Evolutionary conservation across 2,329 filamentous ascomycete species (phyloP).

Genomic region (Fusarium bulbicola): DNA sequence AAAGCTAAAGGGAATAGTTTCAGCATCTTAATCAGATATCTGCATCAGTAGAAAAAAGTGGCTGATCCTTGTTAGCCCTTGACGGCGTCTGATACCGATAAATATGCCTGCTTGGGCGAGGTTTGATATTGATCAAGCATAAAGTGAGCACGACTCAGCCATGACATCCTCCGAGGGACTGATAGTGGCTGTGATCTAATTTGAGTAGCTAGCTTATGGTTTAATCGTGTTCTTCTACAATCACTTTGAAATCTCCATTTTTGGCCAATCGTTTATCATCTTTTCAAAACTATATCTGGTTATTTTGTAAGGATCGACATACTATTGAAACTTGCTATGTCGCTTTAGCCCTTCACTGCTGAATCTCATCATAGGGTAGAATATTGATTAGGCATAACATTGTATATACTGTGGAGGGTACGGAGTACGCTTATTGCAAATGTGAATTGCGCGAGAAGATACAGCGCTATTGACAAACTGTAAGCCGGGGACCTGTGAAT

Average conservation of each 20-base stretch:
- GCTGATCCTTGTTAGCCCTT: neutral
- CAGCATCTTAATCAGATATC: neutral
- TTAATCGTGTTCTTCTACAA: neutral
- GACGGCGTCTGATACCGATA: neutral
- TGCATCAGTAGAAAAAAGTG: neutral
- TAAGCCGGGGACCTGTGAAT: neutral
- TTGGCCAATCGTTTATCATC: neutral
- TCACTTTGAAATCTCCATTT: neutral
- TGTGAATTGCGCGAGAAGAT: neutral
- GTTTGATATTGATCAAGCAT: slow-evolving; percentile 4
- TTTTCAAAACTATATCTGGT: neutral
- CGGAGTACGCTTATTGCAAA: neutral
- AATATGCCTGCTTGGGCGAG: neutral
- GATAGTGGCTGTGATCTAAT: neutral
- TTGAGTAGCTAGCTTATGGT: neutral
- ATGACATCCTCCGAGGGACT: neutral
- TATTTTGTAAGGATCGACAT: neutral
- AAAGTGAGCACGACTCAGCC: neutral
- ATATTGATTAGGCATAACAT: neutral
- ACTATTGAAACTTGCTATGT: neutral
- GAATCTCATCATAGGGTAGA: too few relatives aligned
- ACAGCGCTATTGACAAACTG: neutral
- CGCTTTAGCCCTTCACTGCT: neutral
- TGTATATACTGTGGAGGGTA: neutral
- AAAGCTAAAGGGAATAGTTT: neutral